A percentile compares a stretch with the other conserved stretches of the same genome.
Evolutionary conservation across 371 early-diverging fungal genomes (phyloP).

Genomic region (Batkoa obscura): DNA sequence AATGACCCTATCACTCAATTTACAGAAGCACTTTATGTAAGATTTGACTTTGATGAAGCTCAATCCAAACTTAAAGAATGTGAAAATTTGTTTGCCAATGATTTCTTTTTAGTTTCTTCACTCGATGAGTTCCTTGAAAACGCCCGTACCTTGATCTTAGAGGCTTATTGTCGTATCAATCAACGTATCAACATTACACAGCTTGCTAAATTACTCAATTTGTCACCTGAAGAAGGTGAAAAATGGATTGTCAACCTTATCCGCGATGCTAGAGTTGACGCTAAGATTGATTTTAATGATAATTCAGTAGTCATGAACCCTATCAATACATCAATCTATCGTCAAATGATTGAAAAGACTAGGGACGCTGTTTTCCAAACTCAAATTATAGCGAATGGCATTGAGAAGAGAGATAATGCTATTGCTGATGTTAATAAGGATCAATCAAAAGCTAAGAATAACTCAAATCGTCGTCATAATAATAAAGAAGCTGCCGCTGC

Average conservation of each 20-base stretch:
- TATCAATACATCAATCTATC: slow-evolving; percentile 63
- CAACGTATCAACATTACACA: slow-evolving; percentile 74
- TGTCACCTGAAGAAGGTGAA: slow-evolving; percentile 77
- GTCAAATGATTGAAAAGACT: slow-evolving; percentile 85
- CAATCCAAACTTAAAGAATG: slow-evolving; percentile 72
- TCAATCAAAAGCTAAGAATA: no score
- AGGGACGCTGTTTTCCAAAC: slow-evolving; percentile 75
- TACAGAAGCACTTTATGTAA: slow-evolving; percentile 65
- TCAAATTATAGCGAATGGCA: slow-evolving; percentile 66
- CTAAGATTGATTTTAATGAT: slow-evolving; percentile 74
- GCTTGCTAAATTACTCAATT: slow-evolving; percentile 61
- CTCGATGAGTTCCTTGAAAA: slow-evolving; percentile 80
- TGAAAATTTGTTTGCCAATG: slow-evolving; percentile 60
- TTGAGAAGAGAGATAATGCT: slow-evolving; percentile 62
- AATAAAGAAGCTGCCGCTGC: no score
- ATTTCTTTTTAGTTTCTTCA: slow-evolving; percentile 71
- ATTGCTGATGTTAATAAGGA: background rate
- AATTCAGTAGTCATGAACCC: slow-evolving; percentile 87
- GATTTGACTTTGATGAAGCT: slow-evolving; percentile 88
- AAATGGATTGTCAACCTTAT: slow-evolving; percentile 94
- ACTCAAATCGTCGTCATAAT: no score
- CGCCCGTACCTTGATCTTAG: slow-evolving; percentile 80
- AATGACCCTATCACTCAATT: slow-evolving; percentile 82
- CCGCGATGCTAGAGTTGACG: slow-evolving; percentile 83
- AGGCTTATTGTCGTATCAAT: slow-evolving; percentile 89